Evolutionary conservation across 2,329 filamentous ascomycete species (phyloP), one percentile per base, ranked within the genome.

Genomic region (Aspergillus brasiliensis): DNA sequence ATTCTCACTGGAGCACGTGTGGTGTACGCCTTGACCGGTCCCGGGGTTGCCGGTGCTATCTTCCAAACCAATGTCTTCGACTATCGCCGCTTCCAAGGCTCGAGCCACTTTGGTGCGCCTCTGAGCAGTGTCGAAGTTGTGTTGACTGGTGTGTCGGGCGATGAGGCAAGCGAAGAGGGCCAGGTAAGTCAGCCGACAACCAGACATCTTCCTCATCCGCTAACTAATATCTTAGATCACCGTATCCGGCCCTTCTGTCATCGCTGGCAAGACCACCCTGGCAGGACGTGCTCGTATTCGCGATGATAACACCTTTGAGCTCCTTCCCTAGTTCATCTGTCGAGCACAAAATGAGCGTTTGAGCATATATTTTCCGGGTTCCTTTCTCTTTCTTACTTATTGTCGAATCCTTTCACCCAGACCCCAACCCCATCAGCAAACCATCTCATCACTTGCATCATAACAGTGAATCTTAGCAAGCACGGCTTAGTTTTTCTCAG

Each of bases 21-120:
- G 58, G 83, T 96, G 53, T 97, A 98, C 75, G 93, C 92, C 3
- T 82, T 99, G 57, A 90, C 92, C 17, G 88, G 90, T 0, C 82
- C 91, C 23, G 86, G 86, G 62, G 91, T 98, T n/a, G 94, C 93
- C 2, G 95, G 95, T 38, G 89, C 93, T 0, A 86, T 96, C n/a
- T 82, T 89, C 1, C 94, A 98, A 78, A 96, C 91, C 7, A 88
- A 91, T 62, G 83, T 93, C 40, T 96, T 91, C 71, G 94, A 98
- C 73, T 98, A 98, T 75, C 83, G 94, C 51, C 77, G 77, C 37
- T 74, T 76, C 17, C 63, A 65, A 11, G 77, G 76, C 47, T 77
- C 79, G 48, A 81, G 77, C 59, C 92, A 96, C 74, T 97, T 98
- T 71, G 95, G 95, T 3, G 82, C 89, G 8, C 93, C 94, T 2